Percentiles rank a stretch among this genome's conserved stretches.
phyloP scores from a whole-genome alignment of 257 asterid species.

The Mentha longifolia region DNA sequence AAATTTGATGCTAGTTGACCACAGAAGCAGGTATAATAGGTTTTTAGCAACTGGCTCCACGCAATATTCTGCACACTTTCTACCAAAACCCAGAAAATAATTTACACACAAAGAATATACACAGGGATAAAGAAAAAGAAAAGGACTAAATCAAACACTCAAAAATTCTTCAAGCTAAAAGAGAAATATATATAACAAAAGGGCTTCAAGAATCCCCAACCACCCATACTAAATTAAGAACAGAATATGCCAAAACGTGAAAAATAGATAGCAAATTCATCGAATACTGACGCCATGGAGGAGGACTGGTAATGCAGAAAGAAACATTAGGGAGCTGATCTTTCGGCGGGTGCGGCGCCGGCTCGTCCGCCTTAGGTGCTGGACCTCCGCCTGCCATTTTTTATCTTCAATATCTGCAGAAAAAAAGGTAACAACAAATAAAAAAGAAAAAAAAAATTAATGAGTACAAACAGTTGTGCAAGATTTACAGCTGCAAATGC shows the following conservation, averaged over 20 bases:
- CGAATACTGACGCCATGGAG: conserved; percentile 89
- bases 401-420: conserved; percentile 36
- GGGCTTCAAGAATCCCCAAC: conserved; percentile 32
- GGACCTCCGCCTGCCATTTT: conserved; percentile 73
- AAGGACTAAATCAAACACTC: conserved; percentile 26
- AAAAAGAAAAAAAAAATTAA: neutral
- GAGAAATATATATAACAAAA: conserved; percentile 9
- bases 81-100: conserved; percentile 37
- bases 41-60: conserved; percentile 34
- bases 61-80: conserved; percentile 41
- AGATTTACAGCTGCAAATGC: conserved; percentile 35
- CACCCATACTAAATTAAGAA: conserved; percentile 30
- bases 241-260: conserved; percentile 27
- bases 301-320: conserved; percentile 97
- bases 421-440: neutral
- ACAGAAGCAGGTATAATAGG: conserved; percentile 20
- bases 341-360: conserved; percentile 89
- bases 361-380: conserved; percentile 69
- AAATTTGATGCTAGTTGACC: conserved; percentile 35
- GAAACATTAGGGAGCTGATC: conserved; percentile 93
- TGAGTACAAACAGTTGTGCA: conserved; percentile 13
- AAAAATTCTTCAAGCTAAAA: conserved; percentile 33
- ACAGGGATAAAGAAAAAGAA: conserved; percentile 28
- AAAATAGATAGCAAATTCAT: conserved; percentile 13
- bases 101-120: conserved; percentile 32